Evolutionary conservation across 1,284 basidiomycete genomes (phyloP), one percentile per base, ranked within the genome.

Genomic region (Cryptococcus deneoformans): DNA sequence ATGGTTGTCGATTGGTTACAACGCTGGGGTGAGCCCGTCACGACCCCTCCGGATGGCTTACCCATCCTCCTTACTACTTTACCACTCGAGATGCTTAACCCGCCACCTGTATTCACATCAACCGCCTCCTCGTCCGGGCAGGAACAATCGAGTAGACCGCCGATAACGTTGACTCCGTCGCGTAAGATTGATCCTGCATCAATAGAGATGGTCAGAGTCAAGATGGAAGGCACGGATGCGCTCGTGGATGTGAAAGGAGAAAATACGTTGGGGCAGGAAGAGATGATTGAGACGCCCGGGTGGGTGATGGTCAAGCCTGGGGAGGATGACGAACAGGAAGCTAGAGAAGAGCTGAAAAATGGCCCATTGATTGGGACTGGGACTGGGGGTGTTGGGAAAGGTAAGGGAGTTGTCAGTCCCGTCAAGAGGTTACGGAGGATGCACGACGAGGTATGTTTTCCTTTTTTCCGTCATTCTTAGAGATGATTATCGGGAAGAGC

Each of bases 1-100:
- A 87, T 90, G 85, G 88, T 94, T 71, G 77, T 92, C 61, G 90
- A 92, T 67, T 87, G 86, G 67, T 82, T 89, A 67, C 85, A 85
- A 74, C 84, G 88, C 68, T 85, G 83, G 80, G 82, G 90, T 92
- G 88, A 89, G 71, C 84, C 83, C 62, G 84, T 87, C 59, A 84
- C 86, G 5, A 79, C 87, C 53, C 84, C 91, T 53, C 86, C 88
- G 29, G 77, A 82, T 8, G 77, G 80, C 49, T 86, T 87, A 5
- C 78, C 75, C 10, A 85, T 92, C 70, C 68, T 87, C 51, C 77
- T 92, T 61, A 87, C 87, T 9, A 90, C 89, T 7, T 61, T 73
- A 16, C 65, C 69, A 5, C 46, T 70, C 2, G 57, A 55, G 11
- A 53, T 66, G 4, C 57, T 71, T 8, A 14, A 60, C 5, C 72